Conservation (phyloP, 352 stramenopile species). For the Phytophthora crassamura region DNA sequence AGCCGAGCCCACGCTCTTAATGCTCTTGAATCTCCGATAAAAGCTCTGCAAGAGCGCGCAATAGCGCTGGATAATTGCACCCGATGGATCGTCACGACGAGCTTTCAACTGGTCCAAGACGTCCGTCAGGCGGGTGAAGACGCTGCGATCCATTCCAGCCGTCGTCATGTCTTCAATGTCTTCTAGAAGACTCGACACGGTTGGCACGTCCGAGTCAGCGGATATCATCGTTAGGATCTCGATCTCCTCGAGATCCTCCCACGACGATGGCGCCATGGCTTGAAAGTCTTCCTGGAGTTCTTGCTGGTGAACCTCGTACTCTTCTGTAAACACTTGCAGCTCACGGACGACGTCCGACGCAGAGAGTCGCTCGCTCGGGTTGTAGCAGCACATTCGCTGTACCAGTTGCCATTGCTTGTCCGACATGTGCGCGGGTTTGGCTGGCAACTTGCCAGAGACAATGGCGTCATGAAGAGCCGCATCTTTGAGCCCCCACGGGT, state of each 20-base stretch:
- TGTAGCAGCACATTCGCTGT: constrained; percentile 8
- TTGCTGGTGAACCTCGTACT: no score
- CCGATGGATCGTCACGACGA: background rate
- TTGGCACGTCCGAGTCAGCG: background rate
- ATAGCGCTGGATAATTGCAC: background rate
- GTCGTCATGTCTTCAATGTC: background rate
- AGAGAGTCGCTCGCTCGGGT: constrained; percentile 1
- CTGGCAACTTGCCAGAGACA: background rate
- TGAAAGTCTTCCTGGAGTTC: no score
- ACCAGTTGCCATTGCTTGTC: background rate
- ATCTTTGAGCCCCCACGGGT: background rate
- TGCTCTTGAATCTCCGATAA: background rate
- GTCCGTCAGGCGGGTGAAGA: constrained; percentile 8
- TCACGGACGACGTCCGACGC: constrained; percentile 11
- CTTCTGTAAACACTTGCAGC: constrained; percentile 2
- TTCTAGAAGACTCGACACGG: background rate
- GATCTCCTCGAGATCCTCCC: background rate
- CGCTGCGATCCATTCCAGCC: background rate
- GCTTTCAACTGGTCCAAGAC: constrained; percentile 1
- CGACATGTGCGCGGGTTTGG: background rate
- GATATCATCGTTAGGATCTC: background rate
- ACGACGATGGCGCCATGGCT: background rate
- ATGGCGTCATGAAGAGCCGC: background rate
- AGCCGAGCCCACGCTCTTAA: no score
- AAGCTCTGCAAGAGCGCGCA: background rate